A percentile compares a stretch with the other conserved stretches of the same genome.
These are phyloP conservation scores for Epichloe elymi DNA, from an alignment of 2,329 filamentous ascomycete species.

Conservation along the genomic window DNA sequence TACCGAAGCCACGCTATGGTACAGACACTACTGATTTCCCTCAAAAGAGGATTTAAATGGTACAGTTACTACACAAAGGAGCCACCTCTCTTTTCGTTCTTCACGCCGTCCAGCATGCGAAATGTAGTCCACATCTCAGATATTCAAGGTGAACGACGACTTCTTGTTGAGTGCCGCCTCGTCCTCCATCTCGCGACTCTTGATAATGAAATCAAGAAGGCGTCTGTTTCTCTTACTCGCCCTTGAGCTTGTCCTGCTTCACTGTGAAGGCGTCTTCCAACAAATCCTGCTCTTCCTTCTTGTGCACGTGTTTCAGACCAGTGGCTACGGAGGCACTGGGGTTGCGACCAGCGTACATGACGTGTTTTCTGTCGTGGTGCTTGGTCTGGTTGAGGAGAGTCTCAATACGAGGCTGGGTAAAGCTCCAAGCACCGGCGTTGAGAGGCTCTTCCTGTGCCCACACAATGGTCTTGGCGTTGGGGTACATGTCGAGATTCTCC, in stretches of 20 bases:
- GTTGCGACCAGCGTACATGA: constrained; percentile 92
- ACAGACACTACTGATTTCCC: constrained; percentile 4
- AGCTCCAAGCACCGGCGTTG: constrained; percentile 94
- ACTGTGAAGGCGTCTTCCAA: constrained; percentile 52
- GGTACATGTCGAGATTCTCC: constrained; percentile 94
- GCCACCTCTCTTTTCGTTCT: neutral
- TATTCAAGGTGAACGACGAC: too few species aligned
- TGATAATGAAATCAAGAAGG: neutral
- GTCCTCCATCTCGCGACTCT: neutral
- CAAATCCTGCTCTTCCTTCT: constrained; percentile 86
- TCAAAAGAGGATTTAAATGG: constrained; percentile 4
- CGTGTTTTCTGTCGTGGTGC: constrained; percentile 86
- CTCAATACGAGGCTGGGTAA: constrained; percentile 94
- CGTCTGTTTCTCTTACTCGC: constrained; percentile 35
- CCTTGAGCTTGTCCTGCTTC: constrained; percentile 57
- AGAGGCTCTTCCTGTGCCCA: constrained; percentile 97
- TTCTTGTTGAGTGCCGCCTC: too few species aligned
- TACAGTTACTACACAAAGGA: constrained; percentile 8
- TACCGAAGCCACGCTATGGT: constrained; percentile 5
- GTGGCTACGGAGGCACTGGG: constrained; percentile 91
- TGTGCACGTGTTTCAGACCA: constrained; percentile 74
- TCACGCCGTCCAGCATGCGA: neutral
- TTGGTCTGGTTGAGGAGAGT: constrained; percentile 87
- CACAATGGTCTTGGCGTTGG: constrained; percentile 93
- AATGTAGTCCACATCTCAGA: neutral